Base-by-base conservation (phyloP, 2,329 filamentous ascomycete species). In the Byssothecium circinans region DNA sequence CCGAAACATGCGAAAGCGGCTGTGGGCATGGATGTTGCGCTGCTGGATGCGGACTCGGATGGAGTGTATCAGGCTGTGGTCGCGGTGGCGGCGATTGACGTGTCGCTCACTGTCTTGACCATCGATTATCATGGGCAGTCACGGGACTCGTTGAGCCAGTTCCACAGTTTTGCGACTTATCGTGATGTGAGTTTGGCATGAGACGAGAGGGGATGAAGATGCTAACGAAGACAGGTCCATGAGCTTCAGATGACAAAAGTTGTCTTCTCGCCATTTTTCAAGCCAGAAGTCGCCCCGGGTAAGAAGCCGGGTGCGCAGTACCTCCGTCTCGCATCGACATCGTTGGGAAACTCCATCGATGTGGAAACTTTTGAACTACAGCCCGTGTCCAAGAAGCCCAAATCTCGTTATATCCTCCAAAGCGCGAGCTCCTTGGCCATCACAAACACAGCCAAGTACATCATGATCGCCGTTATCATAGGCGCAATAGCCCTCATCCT, bases 311-410 rank as follows among this genome's bases (percentile, higher is more conserved):
- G 64, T 30, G 77, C 81, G 14, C 80, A 85, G 58, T 83, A 83
- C 61, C 75, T 95, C 57, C 89, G 88, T 60, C 81, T 96, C 3
- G 91, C 89, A 23, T 91, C 88, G 38, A 87, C 89, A 33, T 90
- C 87, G 40, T 84, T 95, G 58, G 86, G 84, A 50, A 91, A 91
- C 67, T 88, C 85, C 0, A 83, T 91, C 33, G 83, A 87, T 23
- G 85, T 95, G 20, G 89, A 95, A 70, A 87, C 83, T 32, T 84
- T 96, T 53, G 85, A 89, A 0, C 79, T 96, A 5, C 67, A 73
- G 4, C 75, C 75, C 8, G 61, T 74, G 18, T 60, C 81, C 0
- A 75, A 74, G n/a, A 73, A 77, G 11, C 76, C 61, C 18, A 49
- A 68, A 15, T 70, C 81, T 8, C 87, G 88, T 52, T 91, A 91